Conservation (phyloP, 352 stramenopile species). For the Globisporangium echinulatum region DNA sequence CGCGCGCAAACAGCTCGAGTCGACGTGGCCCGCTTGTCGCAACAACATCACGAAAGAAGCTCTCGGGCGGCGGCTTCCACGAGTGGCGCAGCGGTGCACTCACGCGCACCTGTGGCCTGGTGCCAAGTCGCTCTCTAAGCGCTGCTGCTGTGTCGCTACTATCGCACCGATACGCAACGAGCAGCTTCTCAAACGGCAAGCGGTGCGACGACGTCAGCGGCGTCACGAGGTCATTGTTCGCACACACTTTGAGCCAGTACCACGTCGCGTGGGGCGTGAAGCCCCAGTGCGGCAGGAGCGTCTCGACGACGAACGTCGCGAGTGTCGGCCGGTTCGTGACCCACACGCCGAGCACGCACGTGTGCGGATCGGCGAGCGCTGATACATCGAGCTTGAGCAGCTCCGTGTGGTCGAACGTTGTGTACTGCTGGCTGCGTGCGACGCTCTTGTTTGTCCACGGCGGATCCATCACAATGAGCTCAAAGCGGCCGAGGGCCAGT, state of each 20-base stretch:
- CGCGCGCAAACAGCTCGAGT: constrained; percentile 61
- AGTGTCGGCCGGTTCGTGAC: constrained; percentile 67
- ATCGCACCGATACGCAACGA: constrained; percentile 41
- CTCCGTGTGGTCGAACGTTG: constrained; percentile 52
- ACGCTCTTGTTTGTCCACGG: constrained; percentile 82
- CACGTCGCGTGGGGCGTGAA: constrained; percentile 55
- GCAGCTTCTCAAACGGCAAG: constrained; percentile 56
- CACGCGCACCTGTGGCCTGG: constrained; percentile 31
- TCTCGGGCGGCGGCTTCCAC: constrained; percentile 66
- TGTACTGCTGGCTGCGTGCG: constrained; percentile 40
- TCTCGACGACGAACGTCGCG: constrained; percentile 46
- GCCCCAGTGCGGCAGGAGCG: constrained; percentile 49
- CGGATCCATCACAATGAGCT: constrained; percentile 60
- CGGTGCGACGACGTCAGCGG: constrained; percentile 55
- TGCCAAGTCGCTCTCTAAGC: constrained; percentile 27
- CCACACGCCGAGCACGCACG: constrained; percentile 63
- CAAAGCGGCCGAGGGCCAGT: constrained; percentile 15
- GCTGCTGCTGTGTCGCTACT: constrained; percentile 6
- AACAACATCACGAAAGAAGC: constrained; percentile 32
- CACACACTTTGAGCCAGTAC: constrained; percentile 73
- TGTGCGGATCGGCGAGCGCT: constrained; percentile 21
- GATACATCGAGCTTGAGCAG: constrained; percentile 38
- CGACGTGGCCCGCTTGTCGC: constrained; percentile 14
- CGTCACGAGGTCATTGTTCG: constrained; percentile 46
- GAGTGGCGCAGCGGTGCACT: constrained; percentile 71